Conservation (phyloP, 257 asterid genomes). For the Henckelia pumila region DNA sequence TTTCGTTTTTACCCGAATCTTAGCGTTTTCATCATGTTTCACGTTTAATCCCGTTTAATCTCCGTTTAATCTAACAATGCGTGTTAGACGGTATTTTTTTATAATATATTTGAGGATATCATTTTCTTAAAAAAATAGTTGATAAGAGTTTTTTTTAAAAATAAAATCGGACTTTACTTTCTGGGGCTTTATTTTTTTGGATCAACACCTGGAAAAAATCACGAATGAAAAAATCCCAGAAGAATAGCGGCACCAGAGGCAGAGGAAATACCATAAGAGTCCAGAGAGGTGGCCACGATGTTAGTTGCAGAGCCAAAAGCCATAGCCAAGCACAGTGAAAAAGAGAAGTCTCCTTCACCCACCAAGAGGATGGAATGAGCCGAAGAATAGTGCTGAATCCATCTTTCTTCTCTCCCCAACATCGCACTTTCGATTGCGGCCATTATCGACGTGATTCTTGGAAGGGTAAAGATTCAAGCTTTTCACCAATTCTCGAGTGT, state of each 20-base stretch:
- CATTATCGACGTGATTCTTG: neutral
- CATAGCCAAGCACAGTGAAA: slow-evolving; percentile 40
- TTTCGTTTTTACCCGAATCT: no score
- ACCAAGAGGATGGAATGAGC: slow-evolving; percentile 47
- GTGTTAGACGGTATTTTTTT: no score
- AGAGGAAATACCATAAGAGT: slow-evolving; percentile 45
- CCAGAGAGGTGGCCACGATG: slow-evolving; percentile 60
- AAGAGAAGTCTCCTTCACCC: slow-evolving; percentile 73
- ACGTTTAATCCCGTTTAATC: no score
- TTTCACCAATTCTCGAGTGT: neutral
- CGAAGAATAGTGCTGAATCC: slow-evolving; percentile 50
- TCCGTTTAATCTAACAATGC: no score
- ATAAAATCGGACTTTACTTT: no score
- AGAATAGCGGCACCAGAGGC: no score
- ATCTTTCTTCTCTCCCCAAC: slow-evolving; percentile 28
- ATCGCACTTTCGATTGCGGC: neutral
- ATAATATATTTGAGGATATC: no score
- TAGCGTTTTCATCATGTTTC: no score
- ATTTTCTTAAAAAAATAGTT: no score
- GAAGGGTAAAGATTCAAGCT: neutral
- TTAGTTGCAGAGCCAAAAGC: slow-evolving; percentile 50
- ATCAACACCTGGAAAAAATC: no score
- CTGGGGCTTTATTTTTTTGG: no score
- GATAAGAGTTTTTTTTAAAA: no score
- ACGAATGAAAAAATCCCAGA: neutral